Evolutionary conservation across 2,329 filamentous ascomycete species (phyloP), one percentile per base, ranked within the genome.

Genomic region (Fusarium drepaniforme): DNA sequence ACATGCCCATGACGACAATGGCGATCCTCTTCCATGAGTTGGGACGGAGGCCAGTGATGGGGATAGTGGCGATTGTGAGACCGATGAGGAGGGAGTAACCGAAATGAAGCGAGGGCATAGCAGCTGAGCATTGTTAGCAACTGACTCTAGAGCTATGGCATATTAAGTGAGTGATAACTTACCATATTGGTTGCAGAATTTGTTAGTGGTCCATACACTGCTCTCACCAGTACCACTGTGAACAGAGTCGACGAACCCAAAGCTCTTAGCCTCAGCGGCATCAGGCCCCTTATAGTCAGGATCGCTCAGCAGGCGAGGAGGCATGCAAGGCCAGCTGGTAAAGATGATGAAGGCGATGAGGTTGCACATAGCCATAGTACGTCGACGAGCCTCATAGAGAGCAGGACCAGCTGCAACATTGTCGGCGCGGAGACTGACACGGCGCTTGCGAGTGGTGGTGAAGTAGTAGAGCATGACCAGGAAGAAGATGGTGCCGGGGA

Each of bases 31-130:
- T 86, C 84, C 87, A 88, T 2, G 85, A 85, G 11, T 85, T 85
- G 21, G 85, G 81, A 64, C 91, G 88, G 25, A 88, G 84, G 28
- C 88, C 86, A 12, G 87, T 83, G 1, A 94, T 84, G 2, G 93
- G 93, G 57, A 94, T 88, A 1, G 89, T 90, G 75, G 90, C 89
- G 67, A 94, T 87, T 5, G 92, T 94, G 15, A 94, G 83, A 9
- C 93, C 93, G 78, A 94, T 91, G 77, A 94, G 88, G 35, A 94
- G 88, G 5, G 91, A 92, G 83, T 94, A 94, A 4, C 93, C 93
- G 78, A 94, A 94, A 81, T 94, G 93, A 18, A 94, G 86, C 0
- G 91, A 93, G 1, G 93, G 93, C 93, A 94, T 94, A 9, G 93
- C 93, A 65, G 91, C 90, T 91, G 56, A n/a, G 11, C 28, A 8